Evolutionary conservation across 371 early-diverging fungal genomes (phyloP).

Genomic region (Umbelopsis sp.): DNA sequence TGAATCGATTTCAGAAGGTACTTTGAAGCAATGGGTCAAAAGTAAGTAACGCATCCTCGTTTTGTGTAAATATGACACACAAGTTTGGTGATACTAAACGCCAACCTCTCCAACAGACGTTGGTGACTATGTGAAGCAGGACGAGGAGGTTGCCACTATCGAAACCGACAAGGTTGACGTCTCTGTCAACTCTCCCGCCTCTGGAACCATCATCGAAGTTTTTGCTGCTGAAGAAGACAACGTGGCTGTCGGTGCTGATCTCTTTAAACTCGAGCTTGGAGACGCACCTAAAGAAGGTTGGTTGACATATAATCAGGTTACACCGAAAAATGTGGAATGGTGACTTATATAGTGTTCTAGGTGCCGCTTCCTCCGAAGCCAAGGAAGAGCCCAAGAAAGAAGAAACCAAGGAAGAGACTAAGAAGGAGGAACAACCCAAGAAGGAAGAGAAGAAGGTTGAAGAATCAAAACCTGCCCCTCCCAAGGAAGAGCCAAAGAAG

Average conservation of each 20-base stretch:
- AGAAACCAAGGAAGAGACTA: constrained; percentile 44
- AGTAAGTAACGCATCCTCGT: constrained; percentile 57
- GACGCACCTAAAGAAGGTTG: constrained; percentile 72
- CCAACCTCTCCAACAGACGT: constrained; percentile 67
- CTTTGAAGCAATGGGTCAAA: constrained; percentile 94
- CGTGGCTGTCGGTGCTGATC: constrained; percentile 90
- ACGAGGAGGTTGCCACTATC: constrained; percentile 95
- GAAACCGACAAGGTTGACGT: constrained; percentile 99
- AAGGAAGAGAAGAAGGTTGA: constrained; percentile 35
- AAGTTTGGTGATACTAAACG: neutral
- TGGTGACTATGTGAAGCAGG: constrained; percentile 92
- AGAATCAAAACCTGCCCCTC: constrained; percentile 36
- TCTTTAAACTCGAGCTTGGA: constrained; percentile 88
- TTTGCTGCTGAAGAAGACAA: constrained; percentile 92
- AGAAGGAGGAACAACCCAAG: constrained; percentile 31
- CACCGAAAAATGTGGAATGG: neutral
- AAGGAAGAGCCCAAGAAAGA: constrained; percentile 40
- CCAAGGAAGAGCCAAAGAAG: constrained; percentile 24
- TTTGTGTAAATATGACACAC: too few relatives aligned
- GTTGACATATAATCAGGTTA: neutral
- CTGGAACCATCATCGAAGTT: constrained; percentile 84
- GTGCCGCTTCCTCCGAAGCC: constrained; percentile 46
- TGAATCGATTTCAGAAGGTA: constrained; percentile 97
- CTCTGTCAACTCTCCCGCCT: constrained; percentile 92
- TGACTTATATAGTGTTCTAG: constrained; percentile 16